Conservation (phyloP, 2,329 filamentous ascomycete genomes). For the Raffaelea deltoideospora region DNA sequence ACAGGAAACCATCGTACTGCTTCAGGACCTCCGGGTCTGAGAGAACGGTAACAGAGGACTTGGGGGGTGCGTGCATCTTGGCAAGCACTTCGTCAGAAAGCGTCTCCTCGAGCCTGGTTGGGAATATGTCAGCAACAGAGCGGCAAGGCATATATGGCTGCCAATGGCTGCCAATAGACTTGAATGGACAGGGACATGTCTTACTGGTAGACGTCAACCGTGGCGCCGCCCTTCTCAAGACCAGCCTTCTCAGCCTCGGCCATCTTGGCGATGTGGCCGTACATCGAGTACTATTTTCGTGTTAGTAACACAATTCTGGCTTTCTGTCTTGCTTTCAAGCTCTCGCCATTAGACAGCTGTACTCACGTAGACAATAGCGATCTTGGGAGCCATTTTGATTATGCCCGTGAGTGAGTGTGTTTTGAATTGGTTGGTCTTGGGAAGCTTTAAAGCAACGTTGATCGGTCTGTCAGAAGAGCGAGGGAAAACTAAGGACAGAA, state of each 20-base stretch:
- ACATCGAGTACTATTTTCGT: slow-evolving; percentile 67
- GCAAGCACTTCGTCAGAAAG: slow-evolving; percentile 65
- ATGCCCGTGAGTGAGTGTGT: background rate
- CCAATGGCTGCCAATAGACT: too few species aligned
- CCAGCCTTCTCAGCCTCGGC: slow-evolving; percentile 85
- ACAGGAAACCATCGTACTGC: slow-evolving; percentile 73
- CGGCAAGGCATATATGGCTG: background rate
- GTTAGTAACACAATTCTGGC: background rate
- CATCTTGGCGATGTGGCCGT: slow-evolving; percentile 73
- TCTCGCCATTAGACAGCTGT: background rate
- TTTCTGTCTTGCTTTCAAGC: background rate
- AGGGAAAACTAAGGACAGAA: too few species aligned
- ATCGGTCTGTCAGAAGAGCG: too few species aligned
- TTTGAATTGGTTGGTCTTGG: too few species aligned
- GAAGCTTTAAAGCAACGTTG: too few species aligned
- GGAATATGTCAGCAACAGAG: background rate
- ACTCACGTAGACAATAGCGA: slow-evolving; percentile 80
- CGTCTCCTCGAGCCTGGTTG: slow-evolving; percentile 60
- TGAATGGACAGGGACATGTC: slow-evolving; percentile 12
- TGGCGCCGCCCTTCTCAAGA: slow-evolving; percentile 74
- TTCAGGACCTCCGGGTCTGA: slow-evolving; percentile 44
- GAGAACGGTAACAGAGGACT: slow-evolving; percentile 48
- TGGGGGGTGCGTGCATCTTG: slow-evolving; percentile 89
- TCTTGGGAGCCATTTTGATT: slow-evolving; percentile 67
- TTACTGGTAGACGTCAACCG: slow-evolving; percentile 68